These are phyloP conservation scores for Phytopythium oedochilum DNA, from an alignment of 352 stramenopile genomes.

Conservation along the genomic window DNA sequence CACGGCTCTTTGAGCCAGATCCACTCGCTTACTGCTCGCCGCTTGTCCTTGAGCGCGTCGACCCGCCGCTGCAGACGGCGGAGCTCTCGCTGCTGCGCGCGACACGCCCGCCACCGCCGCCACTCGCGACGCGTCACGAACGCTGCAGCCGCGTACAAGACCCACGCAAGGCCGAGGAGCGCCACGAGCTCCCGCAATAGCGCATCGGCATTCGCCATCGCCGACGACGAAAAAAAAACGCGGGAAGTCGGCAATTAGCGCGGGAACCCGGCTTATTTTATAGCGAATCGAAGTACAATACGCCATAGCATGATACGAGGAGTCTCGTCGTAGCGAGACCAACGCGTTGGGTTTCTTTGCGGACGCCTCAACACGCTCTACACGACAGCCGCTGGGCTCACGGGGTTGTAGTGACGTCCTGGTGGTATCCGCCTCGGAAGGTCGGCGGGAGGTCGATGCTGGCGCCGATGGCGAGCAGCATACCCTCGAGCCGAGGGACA, in stretches of 20 bases:
- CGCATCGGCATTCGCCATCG: slow-evolving; percentile 2
- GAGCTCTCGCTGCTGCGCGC: slow-evolving; percentile 36
- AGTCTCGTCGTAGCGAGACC: too few species aligned
- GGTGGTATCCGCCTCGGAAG: slow-evolving; percentile 83
- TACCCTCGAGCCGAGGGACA: slow-evolving; percentile 65
- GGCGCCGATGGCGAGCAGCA: slow-evolving; percentile 62
- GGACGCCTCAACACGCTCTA: neutral
- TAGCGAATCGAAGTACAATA: neutral
- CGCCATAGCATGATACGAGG: neutral
- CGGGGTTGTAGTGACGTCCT: slow-evolving; percentile 23
- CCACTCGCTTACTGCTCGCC: slow-evolving; percentile 10
- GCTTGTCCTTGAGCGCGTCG: slow-evolving; percentile 19
- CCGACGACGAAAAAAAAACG: neutral
- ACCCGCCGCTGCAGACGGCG: slow-evolving; percentile 24
- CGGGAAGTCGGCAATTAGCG: neutral
- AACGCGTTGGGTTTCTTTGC: neutral
- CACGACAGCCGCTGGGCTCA: slow-evolving; percentile 1
- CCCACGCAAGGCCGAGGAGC: slow-evolving; percentile 38
- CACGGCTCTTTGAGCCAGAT: too few species aligned
- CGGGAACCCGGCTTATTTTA: neutral
- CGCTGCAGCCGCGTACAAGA: slow-evolving; percentile 27
- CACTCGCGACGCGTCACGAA: slow-evolving; percentile 31
- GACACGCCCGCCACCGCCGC: slow-evolving; percentile 27
- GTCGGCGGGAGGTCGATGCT: slow-evolving; percentile 82
- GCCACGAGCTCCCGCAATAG: slow-evolving; percentile 34